Base-by-base conservation (phyloP, 768 basidiomycete genomes). In the Suillus tomentosus region DNA sequence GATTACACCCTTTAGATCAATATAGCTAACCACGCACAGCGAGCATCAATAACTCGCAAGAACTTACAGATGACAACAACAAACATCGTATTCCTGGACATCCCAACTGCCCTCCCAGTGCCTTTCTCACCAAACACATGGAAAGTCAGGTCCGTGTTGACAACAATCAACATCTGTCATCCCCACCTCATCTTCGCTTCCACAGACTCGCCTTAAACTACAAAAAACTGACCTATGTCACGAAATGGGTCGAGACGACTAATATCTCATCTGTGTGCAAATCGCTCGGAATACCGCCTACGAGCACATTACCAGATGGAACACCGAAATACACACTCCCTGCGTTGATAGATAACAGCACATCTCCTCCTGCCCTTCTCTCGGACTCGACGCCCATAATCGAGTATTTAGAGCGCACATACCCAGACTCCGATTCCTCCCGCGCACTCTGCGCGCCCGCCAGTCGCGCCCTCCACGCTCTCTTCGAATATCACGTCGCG, bases 311-410 rank as follows among this genome's bases (percentile, higher is more conserved):
- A 47, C 69, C 71, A 39, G 62, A 67, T 9, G 73, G 70, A 8
- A 67, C 68, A 14, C 72, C 73, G 3, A 66, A 71, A 53, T 79
- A 73, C 65, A 78, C 74, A 8, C 69, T 77, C 13, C 78, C 78
- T 45, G 74, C 75, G 19, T 69, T 78, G 9, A 54, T 69, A 31
- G 67, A 69, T 66, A 39, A 69, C 34, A 63, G 66, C 17, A 60
- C 65, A 55, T 61, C 69, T 3, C 56, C 65, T 19, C 70, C 72
- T 36, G 64, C 73, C 11, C 63, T 68, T 22, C 48, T 79, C 4
- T 73, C 77, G 5, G 78, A 79, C 62, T 78, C 77, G 3, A 70
- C 70, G 10, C 72, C 72, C 15, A 79, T 79, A 51, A 68, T 78
- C 17, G 72, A 75, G 53, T 79, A 79, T 64, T 74, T 80, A 45